Base-by-base conservation (phyloP, 2,329 filamentous ascomycete genomes). In the Colletotrichum acutatum region DNA sequence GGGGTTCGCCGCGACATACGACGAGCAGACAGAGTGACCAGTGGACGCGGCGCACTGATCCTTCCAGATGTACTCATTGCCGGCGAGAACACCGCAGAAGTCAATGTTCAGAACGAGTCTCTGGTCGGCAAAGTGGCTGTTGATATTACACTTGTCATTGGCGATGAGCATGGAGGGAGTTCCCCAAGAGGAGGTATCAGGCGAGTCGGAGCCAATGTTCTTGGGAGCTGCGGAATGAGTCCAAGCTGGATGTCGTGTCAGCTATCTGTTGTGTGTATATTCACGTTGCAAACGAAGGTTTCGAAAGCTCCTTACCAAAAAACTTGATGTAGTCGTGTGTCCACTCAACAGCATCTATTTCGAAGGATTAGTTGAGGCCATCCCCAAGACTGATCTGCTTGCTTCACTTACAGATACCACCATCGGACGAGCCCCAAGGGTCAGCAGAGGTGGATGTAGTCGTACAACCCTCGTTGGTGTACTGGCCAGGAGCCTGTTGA, bases 1-100 rank as follows among this genome's bases (percentile, higher is more conserved):
- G 0, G 84, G 83, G 75, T 83, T 78, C 16, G 77, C 75, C 42
- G 77, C 77, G 61, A 87, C 83, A 60, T 83, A 87, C 49, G 78
- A 75, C 22, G 73, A 69, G 77, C 85, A 86, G 34, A 77, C 76
- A 3, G 60, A 66, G 61, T 77, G 76, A 22, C 73, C 70, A 19
- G 81, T 79, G 49, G 65, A 59, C 24, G 61, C 57, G 19, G 60
- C 24, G 74, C 83, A 84, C 16, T 68, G 54, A 26, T 77, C 66
- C 59, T 74, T 75, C 79, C 80, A 83, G 65, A 78, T 74, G 30
- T 74, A 68, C 14, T 71, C 59, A 65, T 78, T 78, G 67, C 81
- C 91, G 2, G 92, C 92, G 85, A 91, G 93, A 77, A 91, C 89
- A 24, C 93, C 94, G 80, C 94, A 96, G 81, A 95, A 93, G 53